Base-by-base conservation (phyloP, 805 yeast species). In the Jamesozyma hellenica region DNA sequence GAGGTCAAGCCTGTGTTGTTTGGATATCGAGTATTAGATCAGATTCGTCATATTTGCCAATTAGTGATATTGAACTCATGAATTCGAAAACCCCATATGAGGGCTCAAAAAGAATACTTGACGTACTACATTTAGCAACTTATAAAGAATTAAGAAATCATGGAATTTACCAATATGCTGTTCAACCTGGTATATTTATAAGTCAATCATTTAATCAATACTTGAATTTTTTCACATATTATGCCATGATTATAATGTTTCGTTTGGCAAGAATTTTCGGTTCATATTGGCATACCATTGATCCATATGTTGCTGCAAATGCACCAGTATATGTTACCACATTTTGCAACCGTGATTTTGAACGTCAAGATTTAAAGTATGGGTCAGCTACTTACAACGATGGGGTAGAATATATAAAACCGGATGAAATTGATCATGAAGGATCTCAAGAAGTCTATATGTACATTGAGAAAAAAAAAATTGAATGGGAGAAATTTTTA, bases 121-220 rank as follows among this genome's bases (percentile, higher is more conserved):
- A 92, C 60, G 67, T 88, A 40, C 61, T 87, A 35, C 97, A 90
- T 60, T 60, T 74, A 34, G 87, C 83, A 7, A 74, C 87, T 1
- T 82, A 74, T 58, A 58, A 72, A 44, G 48, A 64, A 14, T 62
- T 86, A 51, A 50, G 62, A 28, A 51, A 70, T 10, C 55, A 69
- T 39, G 81, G 77, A 1, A 73, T 92, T 37, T 67, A 66, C 36
- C 87, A 82, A 54, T 87, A 83, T 61, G 64, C 90, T 28, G 77
- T 83, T 4, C 96, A 92, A 45, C 98, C 98, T 0, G 98, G 98
- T n/a, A 84, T 92, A 19, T 87, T 92, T 61, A 80, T 80, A 17
- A 81, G 94, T 39, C 79, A 80, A 44, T 79, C 94, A 3, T 84
- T 84, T 51, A 75, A 74, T 59, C 74, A 77, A 48, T 82, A 73